These are phyloP conservation scores for Nigrospora oryzae DNA, from an alignment of 2,329 filamentous ascomycete genomes.

Conservation along the genomic window DNA sequence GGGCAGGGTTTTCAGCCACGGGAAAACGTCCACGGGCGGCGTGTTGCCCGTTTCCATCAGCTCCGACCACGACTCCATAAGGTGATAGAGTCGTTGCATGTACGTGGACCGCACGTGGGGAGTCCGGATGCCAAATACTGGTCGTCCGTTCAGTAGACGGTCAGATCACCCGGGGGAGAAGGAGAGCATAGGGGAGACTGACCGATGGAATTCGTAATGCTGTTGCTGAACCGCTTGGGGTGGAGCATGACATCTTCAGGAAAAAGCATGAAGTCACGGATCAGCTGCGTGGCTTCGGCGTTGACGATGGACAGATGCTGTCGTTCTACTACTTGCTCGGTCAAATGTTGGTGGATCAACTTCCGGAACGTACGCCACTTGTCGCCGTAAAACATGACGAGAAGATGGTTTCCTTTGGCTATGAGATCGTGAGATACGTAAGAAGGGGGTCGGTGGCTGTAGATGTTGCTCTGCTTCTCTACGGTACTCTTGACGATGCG, in stretches of 20 bases:
- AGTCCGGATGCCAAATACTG: constrained; percentile 26
- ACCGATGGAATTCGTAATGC: constrained; percentile 32
- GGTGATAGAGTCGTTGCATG: constrained; percentile 7
- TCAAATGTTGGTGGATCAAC: constrained; percentile 34
- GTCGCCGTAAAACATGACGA: constrained; percentile 34
- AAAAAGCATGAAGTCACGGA: constrained; percentile 29
- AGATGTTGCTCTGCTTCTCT: constrained; percentile 34
- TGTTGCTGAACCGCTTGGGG: constrained; percentile 38
- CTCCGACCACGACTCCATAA: constrained; percentile 26
- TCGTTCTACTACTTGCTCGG: constrained; percentile 32
- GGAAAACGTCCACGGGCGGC: constrained; percentile 39
- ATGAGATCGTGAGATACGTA: constrained; percentile 32
- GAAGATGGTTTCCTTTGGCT: constrained; percentile 31
- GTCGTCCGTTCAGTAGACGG: neutral
- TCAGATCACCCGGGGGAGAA: neutral
- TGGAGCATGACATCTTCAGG: constrained; percentile 37
- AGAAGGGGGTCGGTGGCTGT: constrained; percentile 30
- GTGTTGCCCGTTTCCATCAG: constrained; percentile 38
- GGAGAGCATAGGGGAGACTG: neutral
- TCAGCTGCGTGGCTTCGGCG: constrained; percentile 38
- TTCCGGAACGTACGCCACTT: constrained; percentile 37
- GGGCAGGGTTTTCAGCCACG: constrained; percentile 32
- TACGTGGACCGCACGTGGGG: neutral
- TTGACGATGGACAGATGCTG: constrained; percentile 31
- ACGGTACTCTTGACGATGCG: constrained; percentile 11